These are phyloP conservation scores for Beauveria rudraprayagi DNA, from an alignment of 2,329 filamentous ascomycete species.

Conservation along the genomic window DNA sequence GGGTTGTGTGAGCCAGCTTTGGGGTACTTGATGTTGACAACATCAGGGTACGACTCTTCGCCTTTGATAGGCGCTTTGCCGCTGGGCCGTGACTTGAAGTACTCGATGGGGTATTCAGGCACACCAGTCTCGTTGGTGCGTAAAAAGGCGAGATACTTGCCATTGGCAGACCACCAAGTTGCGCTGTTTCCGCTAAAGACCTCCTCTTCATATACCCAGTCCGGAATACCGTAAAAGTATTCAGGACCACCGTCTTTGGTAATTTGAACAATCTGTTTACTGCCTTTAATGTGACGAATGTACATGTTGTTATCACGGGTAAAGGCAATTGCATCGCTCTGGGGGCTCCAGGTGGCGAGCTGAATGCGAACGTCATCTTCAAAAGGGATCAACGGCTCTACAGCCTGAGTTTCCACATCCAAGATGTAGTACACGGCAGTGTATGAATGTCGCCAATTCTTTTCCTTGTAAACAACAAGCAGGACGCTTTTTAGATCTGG, in stretches of 20 bases:
- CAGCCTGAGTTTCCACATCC: constrained; percentile 72
- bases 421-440: constrained; percentile 86
- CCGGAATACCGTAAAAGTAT: constrained; percentile 90
- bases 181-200: constrained; percentile 66
- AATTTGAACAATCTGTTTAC: constrained; percentile 57
- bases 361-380: constrained; percentile 62
- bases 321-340: constrained; percentile 80
- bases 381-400: constrained; percentile 66
- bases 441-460: constrained; percentile 86
- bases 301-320: constrained; percentile 87
- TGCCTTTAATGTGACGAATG: constrained; percentile 52
- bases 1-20: constrained; percentile 94
- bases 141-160: constrained; percentile 82
- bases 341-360: constrained; percentile 82
- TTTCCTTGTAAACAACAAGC: constrained; percentile 61
- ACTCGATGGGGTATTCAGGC: constrained; percentile 86
- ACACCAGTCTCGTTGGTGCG: constrained; percentile 90
- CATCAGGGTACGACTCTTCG: constrained; percentile 84
- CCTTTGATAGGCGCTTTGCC: constrained; percentile 57
- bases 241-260: constrained; percentile 81
- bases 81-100: constrained; percentile 82
- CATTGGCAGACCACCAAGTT: constrained; percentile 93
- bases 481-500: constrained; percentile 80
- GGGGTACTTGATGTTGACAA: constrained; percentile 90
- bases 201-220: constrained; percentile 84